phyloP scores from a whole-genome alignment of 2,329 filamentous ascomycete species.

The Kalaharituber pfeilii region DNA sequence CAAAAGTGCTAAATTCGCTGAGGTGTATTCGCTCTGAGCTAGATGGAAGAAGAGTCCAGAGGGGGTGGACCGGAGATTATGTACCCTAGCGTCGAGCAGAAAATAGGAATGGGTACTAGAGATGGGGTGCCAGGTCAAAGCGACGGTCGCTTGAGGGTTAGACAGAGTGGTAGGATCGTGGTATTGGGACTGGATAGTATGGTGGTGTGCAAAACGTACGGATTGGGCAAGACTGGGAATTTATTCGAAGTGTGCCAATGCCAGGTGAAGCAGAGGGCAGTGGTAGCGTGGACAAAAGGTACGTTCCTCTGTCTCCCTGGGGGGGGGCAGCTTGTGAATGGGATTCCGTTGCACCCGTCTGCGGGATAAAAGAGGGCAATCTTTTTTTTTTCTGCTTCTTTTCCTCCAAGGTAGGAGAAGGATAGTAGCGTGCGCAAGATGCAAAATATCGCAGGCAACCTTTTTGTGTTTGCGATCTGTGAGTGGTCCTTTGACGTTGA shows the following conservation, averaged over 20 bases:
- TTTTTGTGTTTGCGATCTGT: neutral
- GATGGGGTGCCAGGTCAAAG: constrained; percentile 1
- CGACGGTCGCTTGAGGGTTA: neutral
- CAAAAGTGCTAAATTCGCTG: neutral
- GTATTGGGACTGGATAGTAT: neutral
- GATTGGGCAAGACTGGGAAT: too few relatives aligned
- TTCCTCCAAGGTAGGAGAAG: neutral
- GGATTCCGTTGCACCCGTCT: too few relatives aligned
- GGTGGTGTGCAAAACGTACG: neutral
- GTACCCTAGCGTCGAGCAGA: neutral
- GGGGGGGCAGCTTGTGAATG: too few relatives aligned
- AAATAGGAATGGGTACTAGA: neutral
- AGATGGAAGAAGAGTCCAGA: neutral
- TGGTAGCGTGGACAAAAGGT: neutral
- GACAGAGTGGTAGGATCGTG: neutral
- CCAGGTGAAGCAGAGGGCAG: neutral
- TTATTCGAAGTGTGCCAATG: neutral
- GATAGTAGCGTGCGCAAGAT: neutral
- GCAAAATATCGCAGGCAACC: neutral
- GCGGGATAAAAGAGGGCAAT: too few relatives aligned
- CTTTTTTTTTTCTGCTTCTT: too few relatives aligned
- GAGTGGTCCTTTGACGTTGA: neutral
- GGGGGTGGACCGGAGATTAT: neutral
- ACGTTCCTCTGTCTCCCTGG: neutral
- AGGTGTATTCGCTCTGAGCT: neutral